Percentiles rank a stretch among this genome's conserved stretches.
These are phyloP conservation scores for Omphalotus olearius DNA, from an alignment of 1,284 basidiomycete genomes.

Conservation along the genomic window DNA sequence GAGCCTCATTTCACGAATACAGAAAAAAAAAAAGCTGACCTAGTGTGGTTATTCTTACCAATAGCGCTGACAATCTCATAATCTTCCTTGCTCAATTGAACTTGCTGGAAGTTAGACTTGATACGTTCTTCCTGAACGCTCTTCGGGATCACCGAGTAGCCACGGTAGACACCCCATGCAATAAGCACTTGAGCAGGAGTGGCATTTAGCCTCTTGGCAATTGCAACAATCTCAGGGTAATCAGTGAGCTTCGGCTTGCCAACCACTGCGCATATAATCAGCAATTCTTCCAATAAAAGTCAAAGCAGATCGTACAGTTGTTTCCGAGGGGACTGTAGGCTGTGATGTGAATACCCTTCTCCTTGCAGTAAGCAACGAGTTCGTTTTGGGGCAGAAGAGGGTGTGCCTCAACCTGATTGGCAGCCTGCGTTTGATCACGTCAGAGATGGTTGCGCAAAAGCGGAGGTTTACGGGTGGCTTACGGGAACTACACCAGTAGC, in stretches of 20 bases:
- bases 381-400: conserved; percentile 73
- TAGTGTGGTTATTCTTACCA: conserved; percentile 46
- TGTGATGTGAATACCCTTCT: conserved; percentile 75
- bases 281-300: not conserved
- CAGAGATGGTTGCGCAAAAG: not conserved
- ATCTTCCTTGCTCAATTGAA: conserved; percentile 59
- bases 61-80: conserved; percentile 54
- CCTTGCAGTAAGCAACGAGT: conserved; percentile 63
- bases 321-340: conserved; percentile 87
- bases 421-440: conserved; percentile 31
- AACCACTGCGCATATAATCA: conserved; percentile 34
- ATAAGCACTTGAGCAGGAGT: conserved; percentile 68
- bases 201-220: conserved; percentile 54
- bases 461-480: not conserved
- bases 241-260: conserved; percentile 61
- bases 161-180: conserved; percentile 64
- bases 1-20: too few relatives aligned
- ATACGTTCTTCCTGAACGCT: conserved; percentile 60
- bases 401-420: conserved; percentile 85
- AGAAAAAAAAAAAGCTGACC: conserved; percentile 35
- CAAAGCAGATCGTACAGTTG: conserved; percentile 42
- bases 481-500: conserved; percentile 76
- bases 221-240: conserved; percentile 53
- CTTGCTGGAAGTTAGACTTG: conserved; percentile 67
- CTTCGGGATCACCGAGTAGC: conserved; percentile 73